Base-by-base conservation (phyloP, 2,329 filamentous ascomycete species). In the Aspergillus sp. region DNA sequence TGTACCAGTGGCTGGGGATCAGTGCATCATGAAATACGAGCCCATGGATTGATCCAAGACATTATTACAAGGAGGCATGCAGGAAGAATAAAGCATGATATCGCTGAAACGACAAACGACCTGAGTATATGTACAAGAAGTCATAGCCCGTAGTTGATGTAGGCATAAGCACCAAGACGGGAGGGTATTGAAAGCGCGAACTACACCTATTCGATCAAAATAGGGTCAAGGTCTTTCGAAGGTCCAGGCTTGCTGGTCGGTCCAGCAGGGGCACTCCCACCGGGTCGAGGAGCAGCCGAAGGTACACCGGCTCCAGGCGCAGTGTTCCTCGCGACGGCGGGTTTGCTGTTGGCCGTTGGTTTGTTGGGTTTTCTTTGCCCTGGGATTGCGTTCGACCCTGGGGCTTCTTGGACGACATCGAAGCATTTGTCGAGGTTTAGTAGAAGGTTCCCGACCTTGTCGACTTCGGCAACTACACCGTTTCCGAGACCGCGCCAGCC, bases 401-500 rank as follows among this genome's bases (percentile, higher is more conserved):
- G 12, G 8, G 5, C 28, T 30, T 15, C 20, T 15, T 25, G 29
- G 26, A 38, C 32, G 32, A 33, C 35, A 12, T 33, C 28, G 13
- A 60, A 43, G 34, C 48, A 57, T 29, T 41, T 44, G 32, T 60
- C 49, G 16, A 61, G 43, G 33, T 50, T 45, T 15, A 35, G 37
- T 26, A 64, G 33, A 12, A 64, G 45, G 30, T 51, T 50, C 15
- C 47, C 51, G 12, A 61, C 44, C 32, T 52, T 52, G 17, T 51
- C 48, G 20, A 48, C 42, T 15, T 51, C 45, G 8, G 57, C 53
- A 19, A 61, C 47, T 19, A 51, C 57, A 11, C 60, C 61, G 36
- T 52, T 55, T 8, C 54, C 58, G 10, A 63, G 44, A 8, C 61
- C 61, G 28, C 48, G 53, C 61, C 61, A 64, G 4, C 60, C 59